phyloP scores from a whole-genome alignment of 2,329 filamentous ascomycete species.

The Talaromyces sp. region DNA sequence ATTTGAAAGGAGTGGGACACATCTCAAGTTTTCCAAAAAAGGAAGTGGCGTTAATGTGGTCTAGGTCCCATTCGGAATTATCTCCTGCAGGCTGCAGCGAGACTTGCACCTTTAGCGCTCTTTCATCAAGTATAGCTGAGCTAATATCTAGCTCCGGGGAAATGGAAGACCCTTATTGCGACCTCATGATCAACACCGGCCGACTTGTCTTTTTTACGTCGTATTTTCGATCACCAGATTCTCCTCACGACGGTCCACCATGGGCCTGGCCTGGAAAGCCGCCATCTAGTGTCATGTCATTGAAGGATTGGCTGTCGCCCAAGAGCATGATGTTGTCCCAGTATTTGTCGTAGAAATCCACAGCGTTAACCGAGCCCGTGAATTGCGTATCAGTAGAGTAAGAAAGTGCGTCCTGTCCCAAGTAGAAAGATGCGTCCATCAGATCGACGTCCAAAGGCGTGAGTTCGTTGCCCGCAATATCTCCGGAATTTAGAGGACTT shows the following conservation, averaged over 20 bases:
- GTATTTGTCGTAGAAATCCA: slow-evolving; percentile 16
- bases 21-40: neutral
- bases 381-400: slow-evolving; percentile 4
- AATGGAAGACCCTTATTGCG: neutral
- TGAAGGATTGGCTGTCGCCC: slow-evolving; percentile 8
- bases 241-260: neutral
- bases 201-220: neutral
- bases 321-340: slow-evolving; percentile 17
- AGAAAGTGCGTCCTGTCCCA: slow-evolving; percentile 8
- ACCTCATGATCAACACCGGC: neutral
- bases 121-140: neutral
- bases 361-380: slow-evolving; percentile 9
- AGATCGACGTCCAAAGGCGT: slow-evolving; percentile 14
- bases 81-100: neutral
- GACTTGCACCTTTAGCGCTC: neutral
- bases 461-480: neutral
- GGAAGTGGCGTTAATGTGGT: neutral
- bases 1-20: neutral
- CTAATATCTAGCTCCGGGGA: neutral
- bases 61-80: neutral
- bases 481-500: neutral
- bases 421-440: slow-evolving; percentile 16
- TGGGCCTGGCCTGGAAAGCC: neutral
- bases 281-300: neutral
- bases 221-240: neutral